Evolutionary conservation across 371 early-diverging fungal genomes (phyloP), one percentile per base, ranked within the genome.

Genomic region (Sporodiniella umbellata): DNA sequence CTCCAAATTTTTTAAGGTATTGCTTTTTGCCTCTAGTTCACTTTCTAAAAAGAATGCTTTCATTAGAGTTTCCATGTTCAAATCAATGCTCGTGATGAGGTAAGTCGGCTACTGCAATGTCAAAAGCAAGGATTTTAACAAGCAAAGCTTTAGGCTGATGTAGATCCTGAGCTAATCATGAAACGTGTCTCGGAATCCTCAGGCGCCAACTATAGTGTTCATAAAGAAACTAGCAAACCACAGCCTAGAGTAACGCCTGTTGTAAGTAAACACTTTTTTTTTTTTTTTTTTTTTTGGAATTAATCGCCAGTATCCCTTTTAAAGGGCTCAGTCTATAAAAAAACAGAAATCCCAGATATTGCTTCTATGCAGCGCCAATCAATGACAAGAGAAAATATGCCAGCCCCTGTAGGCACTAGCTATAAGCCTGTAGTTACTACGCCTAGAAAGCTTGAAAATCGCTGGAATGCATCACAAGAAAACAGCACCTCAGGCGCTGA

Each of bases 41-140:
- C n/a, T n/a, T n/a, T n/a, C n/a, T n/a, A n/a, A n/a, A n/a, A n/a
- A n/a, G n/a, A n/a, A n/a, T n/a, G n/a, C n/a, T n/a, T n/a, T n/a
- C n/a, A n/a, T n/a, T n/a, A 86, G 79, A 93, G 90, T 6, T 93
- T 81, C 62, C 94, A 95, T 57, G 82, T 96, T 43, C 86, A 93
- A 65, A 87, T 96, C 47, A 85, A 87, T 55, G 96, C 96, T n/a
- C 87, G 95, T 33, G 74, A 81, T 37, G 90, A 90, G 56, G 80
- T 74, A 62, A 38, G 35, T n/a, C n/a, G n/a, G n/a, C n/a, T n/a
- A n/a, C n/a, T n/a, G n/a, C n/a, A n/a, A n/a, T n/a, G n/a, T n/a
- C n/a, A n/a, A n/a, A n/a, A n/a, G n/a, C n/a, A n/a, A n/a, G n/a
- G n/a, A n/a, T 37, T 40, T 19, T 23, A 37, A n/a, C 24, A n/a